phyloP scores from a whole-genome alignment of 768 basidiomycete genomes.

The Tephrocybe sp. region DNA sequence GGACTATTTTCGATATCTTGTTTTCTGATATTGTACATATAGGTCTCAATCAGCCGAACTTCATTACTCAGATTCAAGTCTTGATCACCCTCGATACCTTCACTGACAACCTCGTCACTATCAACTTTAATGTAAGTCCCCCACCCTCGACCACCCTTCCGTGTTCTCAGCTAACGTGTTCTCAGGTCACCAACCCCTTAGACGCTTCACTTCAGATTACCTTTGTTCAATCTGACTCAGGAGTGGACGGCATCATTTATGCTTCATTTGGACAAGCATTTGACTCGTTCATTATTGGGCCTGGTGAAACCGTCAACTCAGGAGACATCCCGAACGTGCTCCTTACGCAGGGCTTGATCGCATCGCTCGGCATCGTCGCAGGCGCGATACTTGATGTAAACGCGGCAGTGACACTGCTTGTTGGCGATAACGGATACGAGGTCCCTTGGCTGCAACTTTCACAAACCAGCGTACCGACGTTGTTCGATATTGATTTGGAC shows the following conservation, averaged over 20 bases:
- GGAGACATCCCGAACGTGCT: conserved; percentile 58
- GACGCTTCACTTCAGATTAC: conserved; percentile 57
- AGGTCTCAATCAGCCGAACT: conserved; percentile 52
- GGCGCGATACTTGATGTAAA: conserved; percentile 53
- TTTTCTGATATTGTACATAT: conserved; percentile 2
- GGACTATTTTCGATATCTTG: too few species aligned
- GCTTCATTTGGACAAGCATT: conserved; percentile 62
- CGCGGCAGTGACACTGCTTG: conserved; percentile 44
- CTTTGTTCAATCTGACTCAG: conserved; percentile 56
- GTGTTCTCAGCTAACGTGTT: background rate
- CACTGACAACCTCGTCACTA: conserved; percentile 46
- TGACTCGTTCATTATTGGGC: conserved; percentile 53
- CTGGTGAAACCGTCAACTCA: conserved; percentile 60
- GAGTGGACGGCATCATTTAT: conserved; percentile 51
- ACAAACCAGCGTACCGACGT: conserved; percentile 53
- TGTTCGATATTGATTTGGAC: conserved; percentile 38
- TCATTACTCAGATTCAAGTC: conserved; percentile 59
- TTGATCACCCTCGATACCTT: conserved; percentile 52
- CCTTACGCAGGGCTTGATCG: conserved; percentile 57
- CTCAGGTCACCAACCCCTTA: conserved; percentile 53
- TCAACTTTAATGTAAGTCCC: conserved; percentile 56
- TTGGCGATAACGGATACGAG: conserved; percentile 53
- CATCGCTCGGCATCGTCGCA: conserved; percentile 58
- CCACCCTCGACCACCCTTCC: background rate
- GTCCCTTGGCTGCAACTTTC: conserved; percentile 66